Evolutionary conservation across 2,329 filamentous ascomycete genomes (phyloP), one percentile per base, ranked within the genome.

Genomic region (Microthyrium microscopicum): DNA sequence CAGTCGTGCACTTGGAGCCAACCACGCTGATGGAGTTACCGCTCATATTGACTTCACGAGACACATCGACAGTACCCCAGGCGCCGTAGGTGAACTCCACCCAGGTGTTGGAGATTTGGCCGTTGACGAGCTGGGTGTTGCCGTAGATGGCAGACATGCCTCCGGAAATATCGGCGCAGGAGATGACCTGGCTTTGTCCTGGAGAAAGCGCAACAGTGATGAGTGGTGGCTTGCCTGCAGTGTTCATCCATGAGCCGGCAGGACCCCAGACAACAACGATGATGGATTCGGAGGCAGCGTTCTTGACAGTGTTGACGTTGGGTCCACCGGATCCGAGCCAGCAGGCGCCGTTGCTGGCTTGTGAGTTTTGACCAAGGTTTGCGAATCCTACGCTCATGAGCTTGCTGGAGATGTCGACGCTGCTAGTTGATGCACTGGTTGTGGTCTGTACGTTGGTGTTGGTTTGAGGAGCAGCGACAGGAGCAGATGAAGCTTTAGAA

Each of bases 71-170:
- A 25, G 51, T 53, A 40, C 56, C 58, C 13, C 40, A 47, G 2
- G 29, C 36, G 28, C 53, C 54, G 24, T 54, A 57, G 36, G 51
- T 60, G 35, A 52, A 56, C 49, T 63, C 60, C 34, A 50, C 55
- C 55, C 59, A 61, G 20, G 59, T 60, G 41, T 62, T 53, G 41
- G 45, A 42, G 31, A 60, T 42, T 44, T 58, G 57, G 24, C 58
- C 59, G 45, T 44, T 37, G 36, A 46, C 46, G 20, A 52, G 51
- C 35, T 38, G 36, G 24, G 51, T 55, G 38, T 53, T 44, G 12
- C 41, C 26, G 46, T 50, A 55, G 19, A 58, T 46, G 11, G 52
- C 48, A 5, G 57, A 46, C 44, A 54, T 62, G n/a, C 50, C 58
- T 20, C 56, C 53, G 15, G 55, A 50, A 5, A 55, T 45, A 29